Evolutionary conservation across 306 rosid species (phyloP), one percentile per base, ranked within the genome.

Genomic region (Castanospermum australe): DNA sequence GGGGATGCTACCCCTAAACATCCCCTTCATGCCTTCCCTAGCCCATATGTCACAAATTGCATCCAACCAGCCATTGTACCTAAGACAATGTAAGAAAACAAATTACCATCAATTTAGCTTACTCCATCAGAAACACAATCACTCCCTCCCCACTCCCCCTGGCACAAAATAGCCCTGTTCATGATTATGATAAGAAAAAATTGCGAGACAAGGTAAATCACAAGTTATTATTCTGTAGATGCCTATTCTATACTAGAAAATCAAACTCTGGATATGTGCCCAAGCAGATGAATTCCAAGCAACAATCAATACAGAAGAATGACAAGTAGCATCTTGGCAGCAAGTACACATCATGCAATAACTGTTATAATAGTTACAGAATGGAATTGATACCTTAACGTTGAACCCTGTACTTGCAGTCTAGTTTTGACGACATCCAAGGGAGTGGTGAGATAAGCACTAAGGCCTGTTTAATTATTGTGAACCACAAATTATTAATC

Each of bases 381-480:
- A 71, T 54, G 44, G 35, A 75, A 38, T 55, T 24, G 69, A 77
- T 84, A 91, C 98, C 97, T 91, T 56, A 88, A 56, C 48, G 89
- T 80, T 21, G 97, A 87, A 82, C 97, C 95, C 75, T 93, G 97
- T 60, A 93, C 93, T 85, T 93, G 98, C 82, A 93, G 67, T 81
- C 97, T 87, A 70, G 98, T 93, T 87, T 93, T 91, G 81, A 91
- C 75, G 30, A 90, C 97, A 82, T 93, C 98, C 83, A 93, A 78
- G 70, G 98, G 98, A 80, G 98, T 93, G 41, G 98, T 91, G 67
- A 93, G 93, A 83, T 90, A 93, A 21, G 97, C 93, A 25, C 98
- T 87, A 50, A 90, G 82, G 70, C 97, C 97, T 93, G 89, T 63
- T 85, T 21, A 77, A 70, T 60, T 25, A 50, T 59, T 67, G 48